phyloP scores from a whole-genome alignment of 768 basidiomycete species.

The Panus rudis region DNA sequence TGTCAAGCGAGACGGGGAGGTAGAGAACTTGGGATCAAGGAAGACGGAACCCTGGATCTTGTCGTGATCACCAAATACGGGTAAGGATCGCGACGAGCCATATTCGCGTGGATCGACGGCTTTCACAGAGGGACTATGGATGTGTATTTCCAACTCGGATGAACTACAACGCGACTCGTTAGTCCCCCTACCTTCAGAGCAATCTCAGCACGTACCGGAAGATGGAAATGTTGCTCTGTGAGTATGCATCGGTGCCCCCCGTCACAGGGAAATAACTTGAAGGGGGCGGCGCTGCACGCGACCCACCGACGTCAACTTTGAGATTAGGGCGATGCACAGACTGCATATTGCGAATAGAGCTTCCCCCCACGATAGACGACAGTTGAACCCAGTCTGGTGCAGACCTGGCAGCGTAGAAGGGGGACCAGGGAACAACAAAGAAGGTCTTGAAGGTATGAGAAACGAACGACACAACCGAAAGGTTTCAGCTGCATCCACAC shows the following conservation, averaged over 20 bases:
- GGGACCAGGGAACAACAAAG: no score
- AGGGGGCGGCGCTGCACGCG: neutral
- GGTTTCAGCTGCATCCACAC: no score
- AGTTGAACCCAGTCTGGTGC: neutral
- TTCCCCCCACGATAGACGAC: neutral
- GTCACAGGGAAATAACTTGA: neutral
- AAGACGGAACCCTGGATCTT: conserved; percentile 53
- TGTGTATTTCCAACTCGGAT: conserved; percentile 47
- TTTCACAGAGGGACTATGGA: conserved; percentile 58
- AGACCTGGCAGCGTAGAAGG: neutral
- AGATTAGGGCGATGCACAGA: conserved; percentile 7
- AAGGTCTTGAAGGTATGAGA: no score
- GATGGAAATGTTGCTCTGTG: conserved; percentile 19
- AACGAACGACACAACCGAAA: no score
- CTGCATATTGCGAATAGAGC: conserved; percentile 4
- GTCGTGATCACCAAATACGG: conserved; percentile 58
- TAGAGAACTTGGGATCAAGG: conserved; percentile 43
- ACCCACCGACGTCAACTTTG: conserved; percentile 5
- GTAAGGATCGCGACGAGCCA: conserved; percentile 21
- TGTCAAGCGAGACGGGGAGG: conserved; percentile 46
- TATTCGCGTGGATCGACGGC: conserved; percentile 27
- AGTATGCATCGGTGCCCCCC: conserved; percentile 1
- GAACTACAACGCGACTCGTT: conserved; percentile 8
- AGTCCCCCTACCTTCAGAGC: neutral
- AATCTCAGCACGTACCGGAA: conserved; percentile 15